Conservation (phyloP, 345 rosid genomes). For the Ricinus communis region DNA sequence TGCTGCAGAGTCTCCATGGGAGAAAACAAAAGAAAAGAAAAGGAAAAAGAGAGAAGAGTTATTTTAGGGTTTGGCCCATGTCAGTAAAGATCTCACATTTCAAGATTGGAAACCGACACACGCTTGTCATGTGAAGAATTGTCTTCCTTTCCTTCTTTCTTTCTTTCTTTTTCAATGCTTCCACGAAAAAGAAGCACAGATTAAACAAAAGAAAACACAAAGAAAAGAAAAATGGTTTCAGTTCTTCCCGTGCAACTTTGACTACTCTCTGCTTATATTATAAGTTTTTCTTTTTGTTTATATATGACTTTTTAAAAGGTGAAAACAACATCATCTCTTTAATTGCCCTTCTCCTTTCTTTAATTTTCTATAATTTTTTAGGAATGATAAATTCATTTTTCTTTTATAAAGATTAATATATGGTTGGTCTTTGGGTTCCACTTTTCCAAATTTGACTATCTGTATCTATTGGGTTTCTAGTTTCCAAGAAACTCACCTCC, state of each 20-base stretch:
- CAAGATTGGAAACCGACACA: neutral
- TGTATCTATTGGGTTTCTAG: neutral
- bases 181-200: neutral
- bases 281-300: neutral
- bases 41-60: too few species aligned
- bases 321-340: neutral
- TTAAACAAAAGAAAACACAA: too few species aligned
- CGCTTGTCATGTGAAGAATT: constrained; percentile 30
- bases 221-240: neutral
- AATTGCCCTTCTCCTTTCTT: too few species aligned
- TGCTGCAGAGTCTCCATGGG: too few species aligned
- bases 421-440: too few species aligned
- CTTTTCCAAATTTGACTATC: neutral
- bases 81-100: too few species aligned
- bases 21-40: too few species aligned
- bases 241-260: constrained; percentile 27
- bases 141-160: too few species aligned
- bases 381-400: too few species aligned
- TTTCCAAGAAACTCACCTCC: constrained; percentile 24
- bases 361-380: too few species aligned
- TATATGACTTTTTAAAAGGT: neutral
- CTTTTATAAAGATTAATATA: too few species aligned
- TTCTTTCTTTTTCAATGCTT: constrained; percentile 9
- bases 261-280: neutral
- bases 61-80: too few species aligned